Conservation (phyloP, 139 green algal genomes). For the Chlamydomonas sp. region DNA sequence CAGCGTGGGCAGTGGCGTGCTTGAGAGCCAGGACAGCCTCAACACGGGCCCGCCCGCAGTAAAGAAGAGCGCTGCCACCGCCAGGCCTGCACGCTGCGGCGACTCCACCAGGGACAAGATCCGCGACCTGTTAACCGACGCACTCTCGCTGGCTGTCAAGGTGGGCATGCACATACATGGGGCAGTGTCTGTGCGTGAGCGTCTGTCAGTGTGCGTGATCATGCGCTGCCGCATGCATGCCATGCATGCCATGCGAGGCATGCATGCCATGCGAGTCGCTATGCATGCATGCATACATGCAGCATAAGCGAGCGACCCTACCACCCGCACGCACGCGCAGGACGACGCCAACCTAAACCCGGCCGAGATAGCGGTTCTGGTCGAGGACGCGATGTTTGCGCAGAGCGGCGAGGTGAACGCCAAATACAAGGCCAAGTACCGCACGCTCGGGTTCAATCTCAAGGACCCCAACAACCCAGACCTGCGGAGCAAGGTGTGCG, state of each 20-base stretch:
- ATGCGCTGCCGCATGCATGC: not conserved
- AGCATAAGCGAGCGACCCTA: too few species aligned
- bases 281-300: too few species aligned
- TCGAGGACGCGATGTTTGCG: conserved; percentile 47
- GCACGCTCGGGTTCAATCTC: conserved; percentile 90
- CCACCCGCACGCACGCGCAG: too few species aligned
- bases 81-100: conserved; percentile 26
- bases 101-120: conserved; percentile 54
- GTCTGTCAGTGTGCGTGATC: not conserved
- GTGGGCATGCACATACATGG: conserved; percentile 5
- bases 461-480: conserved; percentile 87
- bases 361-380: conserved; percentile 17
- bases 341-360: too few species aligned
- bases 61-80: too few species aligned
- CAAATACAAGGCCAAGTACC: conserved; percentile 89
- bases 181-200: not conserved
- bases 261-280: not conserved
- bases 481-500: conserved; percentile 38
- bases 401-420: conserved; percentile 45
- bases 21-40: too few species aligned
- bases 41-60: too few species aligned
- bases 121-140: conserved; percentile 37
- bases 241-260: not conserved
- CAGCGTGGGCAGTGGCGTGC: too few species aligned
- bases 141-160: conserved; percentile 25